phyloP scores from a whole-genome alignment of 2,329 filamentous ascomycete species.

The Coniella vitis region DNA sequence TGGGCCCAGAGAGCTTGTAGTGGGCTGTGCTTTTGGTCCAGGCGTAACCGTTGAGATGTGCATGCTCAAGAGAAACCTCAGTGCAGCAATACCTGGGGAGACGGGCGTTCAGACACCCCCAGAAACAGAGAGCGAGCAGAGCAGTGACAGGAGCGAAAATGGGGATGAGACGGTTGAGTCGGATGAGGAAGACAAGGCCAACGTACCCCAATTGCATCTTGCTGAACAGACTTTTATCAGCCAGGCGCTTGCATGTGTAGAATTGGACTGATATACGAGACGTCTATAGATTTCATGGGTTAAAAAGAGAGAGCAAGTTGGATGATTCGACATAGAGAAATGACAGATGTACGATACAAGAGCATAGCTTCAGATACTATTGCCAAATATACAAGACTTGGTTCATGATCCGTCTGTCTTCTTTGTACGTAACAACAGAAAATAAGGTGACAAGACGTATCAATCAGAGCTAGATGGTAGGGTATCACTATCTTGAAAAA shows the following conservation, averaged over 20 bases:
- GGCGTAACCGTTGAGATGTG: constrained; percentile 64
- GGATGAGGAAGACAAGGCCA: constrained; percentile 1
- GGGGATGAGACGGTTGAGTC: constrained; percentile 27
- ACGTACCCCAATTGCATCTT: not conserved
- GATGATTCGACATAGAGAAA: not conserved
- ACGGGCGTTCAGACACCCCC: constrained; percentile 44
- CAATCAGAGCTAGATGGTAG: not conserved
- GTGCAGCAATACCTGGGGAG: constrained; percentile 16
- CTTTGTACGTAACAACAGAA: too few relatives aligned
- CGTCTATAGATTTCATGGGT: too few relatives aligned
- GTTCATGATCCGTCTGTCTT: too few relatives aligned
- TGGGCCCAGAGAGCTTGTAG: constrained; percentile 47
- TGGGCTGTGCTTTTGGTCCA: constrained; percentile 64
- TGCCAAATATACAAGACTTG: too few relatives aligned
- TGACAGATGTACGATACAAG: too few relatives aligned
- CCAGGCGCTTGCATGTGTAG: constrained; percentile 25
- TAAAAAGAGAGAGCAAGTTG: too few relatives aligned
- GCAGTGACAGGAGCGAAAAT: constrained; percentile 29
- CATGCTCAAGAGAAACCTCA: constrained; percentile 48
- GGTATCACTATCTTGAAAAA: constrained; percentile 1
- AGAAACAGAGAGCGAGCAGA: constrained; percentile 45
- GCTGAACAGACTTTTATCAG: constrained; percentile 23
- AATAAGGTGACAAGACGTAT: too few relatives aligned
- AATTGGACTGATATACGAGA: constrained; percentile 23
- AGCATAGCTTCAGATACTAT: too few relatives aligned